Base-by-base conservation (phyloP, 345 rosid genomes). In the Garcia nutans region DNA sequence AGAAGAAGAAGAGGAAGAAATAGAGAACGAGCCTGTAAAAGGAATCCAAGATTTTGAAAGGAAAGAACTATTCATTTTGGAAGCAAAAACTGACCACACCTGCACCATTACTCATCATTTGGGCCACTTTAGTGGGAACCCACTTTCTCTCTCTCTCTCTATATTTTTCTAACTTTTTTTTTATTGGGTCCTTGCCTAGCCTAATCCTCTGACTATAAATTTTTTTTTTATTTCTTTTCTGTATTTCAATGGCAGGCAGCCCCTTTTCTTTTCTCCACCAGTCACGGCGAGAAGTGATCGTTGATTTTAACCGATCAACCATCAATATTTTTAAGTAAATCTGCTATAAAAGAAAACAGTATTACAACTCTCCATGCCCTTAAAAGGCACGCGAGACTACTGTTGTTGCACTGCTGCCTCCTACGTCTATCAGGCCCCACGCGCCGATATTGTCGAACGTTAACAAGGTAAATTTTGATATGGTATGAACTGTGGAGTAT, bases 101-200 rank as follows among this genome's bases (percentile, higher is more conserved):
- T 41, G 45, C 61, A 63, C 56, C 77, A 65, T 10, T 56, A 41
- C 37, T 22, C 73, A 68, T 68, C 56, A 68, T 68, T 58, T 42
- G 6, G 31, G 45, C 57, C 33, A 13, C 59, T 24, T 20, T 37
- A 37, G 19, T 58, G 59, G 66, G 73, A 47, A 56, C 65, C 78
- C 78, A 57, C 31, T 59, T 45, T 5, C n/a, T 26, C n/a, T 3
- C 2, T 7, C 22, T 41, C 2, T 16, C 16, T 26, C 0, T 49
- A 11, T 50, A 1, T 45, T 45, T 45, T 6, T 45, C 0, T 45
- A 45, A 45, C n/a, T 45, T 45, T 6, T 45, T 37, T 37, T 37
- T 37, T 37, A 37, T 37, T 37, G 41, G 41, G 41, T 37, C 41
- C 41, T 37, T 37, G 41, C 41, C 41, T 37, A 37, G 41, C 41